phyloP scores from a whole-genome alignment of 345 rosid species.

The Luvunga scandens region DNA sequence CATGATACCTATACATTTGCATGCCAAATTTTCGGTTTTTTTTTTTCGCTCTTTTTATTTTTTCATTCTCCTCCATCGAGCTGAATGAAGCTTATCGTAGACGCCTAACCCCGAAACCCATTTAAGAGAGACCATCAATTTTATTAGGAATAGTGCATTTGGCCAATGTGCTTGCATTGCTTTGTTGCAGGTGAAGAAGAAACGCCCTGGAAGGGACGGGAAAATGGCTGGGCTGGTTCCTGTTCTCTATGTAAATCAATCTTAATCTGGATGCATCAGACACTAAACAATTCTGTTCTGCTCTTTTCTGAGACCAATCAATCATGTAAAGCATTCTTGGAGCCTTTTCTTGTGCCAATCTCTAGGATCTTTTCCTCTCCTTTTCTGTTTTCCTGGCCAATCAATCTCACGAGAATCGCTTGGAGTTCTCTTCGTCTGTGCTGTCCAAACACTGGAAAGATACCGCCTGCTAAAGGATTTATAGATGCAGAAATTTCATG shows the following conservation, averaged over 20 bases:
- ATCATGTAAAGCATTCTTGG: neutral
- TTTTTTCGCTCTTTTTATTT: neutral
- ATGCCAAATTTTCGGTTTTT: neutral
- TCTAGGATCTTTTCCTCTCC: neutral
- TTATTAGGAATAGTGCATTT: neutral
- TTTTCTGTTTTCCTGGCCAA: neutral
- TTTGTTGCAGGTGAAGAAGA: conserved; percentile 83
- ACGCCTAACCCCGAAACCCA: neutral
- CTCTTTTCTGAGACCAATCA: neutral
- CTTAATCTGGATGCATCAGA: conserved; percentile 24
- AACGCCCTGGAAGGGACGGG: conserved; percentile 96
- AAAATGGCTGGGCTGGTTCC: conserved; percentile 98
- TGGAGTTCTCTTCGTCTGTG: neutral
- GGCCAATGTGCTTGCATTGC: neutral
- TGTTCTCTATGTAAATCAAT: conserved; percentile 82
- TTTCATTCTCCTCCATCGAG: neutral
- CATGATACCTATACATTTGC: neutral
- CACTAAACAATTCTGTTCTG: neutral
- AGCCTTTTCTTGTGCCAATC: neutral
- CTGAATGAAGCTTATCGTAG: neutral
- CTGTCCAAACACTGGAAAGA: neutral
- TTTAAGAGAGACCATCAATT: neutral
- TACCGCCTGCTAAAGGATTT: neutral
- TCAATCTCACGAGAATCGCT: neutral
- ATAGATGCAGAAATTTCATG: neutral